Base-by-base conservation (phyloP, 2,329 filamentous ascomycete species). In the Verticillium klebahnii region DNA sequence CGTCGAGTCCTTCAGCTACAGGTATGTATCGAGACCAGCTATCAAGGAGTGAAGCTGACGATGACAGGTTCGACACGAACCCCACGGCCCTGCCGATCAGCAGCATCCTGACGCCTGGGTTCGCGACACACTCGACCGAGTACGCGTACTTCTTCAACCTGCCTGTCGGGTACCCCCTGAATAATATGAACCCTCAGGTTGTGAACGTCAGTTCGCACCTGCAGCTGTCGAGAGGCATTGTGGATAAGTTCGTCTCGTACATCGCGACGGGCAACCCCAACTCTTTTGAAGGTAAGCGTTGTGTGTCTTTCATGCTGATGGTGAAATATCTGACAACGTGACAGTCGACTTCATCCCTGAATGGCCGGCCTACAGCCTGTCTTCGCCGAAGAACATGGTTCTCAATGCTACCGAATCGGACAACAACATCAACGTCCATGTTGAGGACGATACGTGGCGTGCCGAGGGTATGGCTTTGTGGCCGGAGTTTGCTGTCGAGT, bases 91-190 rank as follows among this genome's bases (percentile, higher is more conserved):
- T 67, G 1, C 65, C 65, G 11, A 63, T 68, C 50, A 57, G 34
- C 19, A 57, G 56, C 50, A 40, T 15, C 19, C 52, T 65, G 50
- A 40, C 40, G 15, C 65, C 65, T 12, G 66, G 66, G 25, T 68
- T 68, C 55, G 57, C 65, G 25, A 60, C 55, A 9, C 66, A 68
- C 57, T 64, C 64, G 25, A 37, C 66, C 9, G 65, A 68, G 55
- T 67, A 66, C 29, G 39, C 66, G n/a, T 67, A 67, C 57, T 64
- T 64, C 56, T 65, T 67, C 60, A 50, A 60, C 14, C 63, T 62
- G 11, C 63, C 62, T 5, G 59, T 57, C n/a, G 65, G 58, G 15
- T 63, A 66, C 60, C 32, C 66, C 56, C 59, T 67, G 60, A 58
- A 60, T 40, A 62, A 60, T 12, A 32, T 60, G 23, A 67, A 67